Conservation (phyloP, 2,329 filamentous ascomycete species). For the Scolecobasidium constrictum region DNA sequence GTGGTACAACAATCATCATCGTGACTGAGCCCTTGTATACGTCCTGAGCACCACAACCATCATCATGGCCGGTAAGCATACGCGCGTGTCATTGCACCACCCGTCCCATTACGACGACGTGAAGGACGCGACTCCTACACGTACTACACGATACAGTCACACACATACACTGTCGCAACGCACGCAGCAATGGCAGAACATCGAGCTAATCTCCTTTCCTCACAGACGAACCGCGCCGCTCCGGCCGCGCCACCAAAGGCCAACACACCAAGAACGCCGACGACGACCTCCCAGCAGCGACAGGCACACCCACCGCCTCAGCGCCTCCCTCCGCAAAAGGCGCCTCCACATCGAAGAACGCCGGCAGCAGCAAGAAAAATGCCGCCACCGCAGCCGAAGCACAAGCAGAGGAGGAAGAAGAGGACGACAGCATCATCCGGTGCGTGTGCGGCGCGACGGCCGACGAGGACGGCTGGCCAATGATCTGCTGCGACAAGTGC, state of each 20-base stretch:
- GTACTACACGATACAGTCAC: no score
- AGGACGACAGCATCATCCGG: slow-evolving; percentile 67
- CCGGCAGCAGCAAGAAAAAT: slow-evolving; percentile 25
- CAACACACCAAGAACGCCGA: slow-evolving; percentile 87
- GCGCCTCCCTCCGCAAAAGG: slow-evolving; percentile 30
- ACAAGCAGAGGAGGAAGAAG: slow-evolving; percentile 42
- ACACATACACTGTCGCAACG: no score
- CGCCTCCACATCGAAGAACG: slow-evolving; percentile 34
- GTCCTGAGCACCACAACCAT: neutral
- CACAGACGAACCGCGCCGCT: slow-evolving; percentile 77
- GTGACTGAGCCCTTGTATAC: slow-evolving; percentile 12
- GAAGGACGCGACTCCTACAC: no score
- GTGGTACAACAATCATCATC: neutral
- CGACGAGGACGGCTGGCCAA: slow-evolving; percentile 76
- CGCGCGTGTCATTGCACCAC: slow-evolving; percentile 15
- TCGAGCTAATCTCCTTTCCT: no score
- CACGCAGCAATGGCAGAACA: no score
- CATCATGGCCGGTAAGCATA: slow-evolving; percentile 51
- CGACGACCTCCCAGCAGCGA: slow-evolving; percentile 16
- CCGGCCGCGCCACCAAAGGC: slow-evolving; percentile 91
- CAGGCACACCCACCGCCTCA: slow-evolving; percentile 21
- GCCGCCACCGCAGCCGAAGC: slow-evolving; percentile 30
- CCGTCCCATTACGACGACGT: no score
- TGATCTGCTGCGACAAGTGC: slow-evolving; percentile 93
- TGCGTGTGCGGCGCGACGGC: slow-evolving; percentile 88